Percentiles rank a stretch among this genome's conserved stretches.
phyloP scores from a whole-genome alignment of 176 grass and related monocot genomes.

The Thinopyrum elongatum region DNA sequence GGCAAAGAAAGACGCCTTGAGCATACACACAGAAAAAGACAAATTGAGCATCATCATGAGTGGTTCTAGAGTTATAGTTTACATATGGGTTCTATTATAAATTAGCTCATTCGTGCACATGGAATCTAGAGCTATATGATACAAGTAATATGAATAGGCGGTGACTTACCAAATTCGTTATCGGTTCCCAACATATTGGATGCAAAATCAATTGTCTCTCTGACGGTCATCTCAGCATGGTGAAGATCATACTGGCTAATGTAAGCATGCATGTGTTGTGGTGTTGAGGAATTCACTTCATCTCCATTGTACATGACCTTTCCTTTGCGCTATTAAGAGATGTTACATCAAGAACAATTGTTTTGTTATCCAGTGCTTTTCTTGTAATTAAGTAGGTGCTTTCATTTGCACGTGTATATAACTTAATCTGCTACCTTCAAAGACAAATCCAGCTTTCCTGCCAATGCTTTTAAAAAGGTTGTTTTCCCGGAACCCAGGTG shows the following conservation, averaged over 20 bases:
- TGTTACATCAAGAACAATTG: background rate
- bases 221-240: conserved; percentile 69
- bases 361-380: conserved; percentile 10
- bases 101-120: background rate
- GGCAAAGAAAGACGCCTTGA: too few relatives aligned
- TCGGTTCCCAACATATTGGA: conserved; percentile 35
- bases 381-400: too few relatives aligned
- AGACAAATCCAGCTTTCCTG: conserved; percentile 45
- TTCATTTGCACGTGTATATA: too few relatives aligned
- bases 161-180: conserved; percentile 39
- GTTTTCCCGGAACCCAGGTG: conserved; percentile 67
- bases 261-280: conserved; percentile 25
- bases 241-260: conserved; percentile 63
- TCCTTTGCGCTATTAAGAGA: conserved; percentile 40
- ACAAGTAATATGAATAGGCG: background rate
- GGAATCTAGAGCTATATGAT: background rate
- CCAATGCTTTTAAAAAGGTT: conserved; percentile 50
- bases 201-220: conserved; percentile 58
- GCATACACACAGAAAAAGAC: background rate
- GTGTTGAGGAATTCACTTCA: conserved; percentile 16
- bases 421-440: conserved; percentile 30
- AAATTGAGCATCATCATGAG: background rate
- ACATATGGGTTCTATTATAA: background rate
- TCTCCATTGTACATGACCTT: conserved; percentile 59
- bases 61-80: conserved; percentile 9